Evolutionary conservation across 176 grass and related monocot genomes (phyloP), one percentile per base, ranked within the genome.

Genomic region (Puya raimondii): DNA sequence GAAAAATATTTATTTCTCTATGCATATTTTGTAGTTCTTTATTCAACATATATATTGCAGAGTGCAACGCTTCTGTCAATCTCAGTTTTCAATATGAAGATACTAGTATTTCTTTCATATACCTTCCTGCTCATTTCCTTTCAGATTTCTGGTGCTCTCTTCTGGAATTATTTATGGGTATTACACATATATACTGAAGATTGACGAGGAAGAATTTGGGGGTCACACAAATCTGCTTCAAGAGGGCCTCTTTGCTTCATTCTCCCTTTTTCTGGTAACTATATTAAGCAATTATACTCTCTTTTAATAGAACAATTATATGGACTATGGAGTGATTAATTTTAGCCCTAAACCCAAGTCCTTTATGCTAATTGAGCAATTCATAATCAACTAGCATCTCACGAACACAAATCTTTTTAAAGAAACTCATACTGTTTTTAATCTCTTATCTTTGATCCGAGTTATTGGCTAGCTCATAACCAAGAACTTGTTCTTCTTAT

Each of bases 171-270:
- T 99, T 48, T 99, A 99, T 69, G 91, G 87, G 77, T 89, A 93
- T 69, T 99, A 99, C 23, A 15, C 90, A 7, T 80, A 90, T 51
- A 50, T 89, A 50, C 68, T 99, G 72, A 99, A 93, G 70, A 72
- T 99, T 14, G 95, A 99, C 12, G 95, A 99, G 75, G 95, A 94
- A 56, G 95, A 94, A 21, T 91, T 86, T 54, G 95, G 95, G 72
- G 95, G 95, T 47, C 95, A 99, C 65, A 73, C 79, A 15, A 71
- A 89, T 13, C 72, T 99, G 49, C 90, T 99, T 67, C 95, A 99
- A 69, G 95, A 99, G 77, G 95, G 95, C 21, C 83, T 99, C 51
- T 99, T 99, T 18, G 87, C 95, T 47, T 99, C 95, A 15, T 88
- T 93, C 80, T 89, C 87, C 53, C 87, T 99, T 69, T 99, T 99